A percentile compares a stretch with the other conserved stretches of the same genome.
Conservation (phyloP, 441 rosid genomes). For the Syzygium malaccense region DNA sequence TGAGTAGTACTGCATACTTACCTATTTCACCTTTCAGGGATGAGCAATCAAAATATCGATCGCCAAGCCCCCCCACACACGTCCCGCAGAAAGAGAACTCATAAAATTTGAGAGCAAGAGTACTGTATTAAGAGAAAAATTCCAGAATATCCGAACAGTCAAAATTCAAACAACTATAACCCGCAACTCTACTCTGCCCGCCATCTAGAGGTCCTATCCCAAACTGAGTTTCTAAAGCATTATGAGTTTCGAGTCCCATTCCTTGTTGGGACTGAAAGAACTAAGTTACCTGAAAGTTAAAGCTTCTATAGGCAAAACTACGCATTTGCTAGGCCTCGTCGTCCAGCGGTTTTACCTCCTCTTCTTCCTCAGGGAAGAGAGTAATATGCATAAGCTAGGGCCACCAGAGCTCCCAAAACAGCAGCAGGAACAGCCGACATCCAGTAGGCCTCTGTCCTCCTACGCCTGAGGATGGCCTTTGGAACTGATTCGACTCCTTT, state of each 20-base stretch:
- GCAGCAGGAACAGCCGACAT: slow-evolving; percentile 54
- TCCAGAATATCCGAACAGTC: slow-evolving; percentile 1
- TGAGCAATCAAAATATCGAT: background rate
- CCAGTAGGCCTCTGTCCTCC: slow-evolving; percentile 64
- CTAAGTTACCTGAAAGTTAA: slow-evolving; percentile 13
- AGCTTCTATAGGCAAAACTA: background rate
- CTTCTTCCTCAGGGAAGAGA: slow-evolving; percentile 19
- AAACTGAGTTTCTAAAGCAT: slow-evolving; percentile 12
- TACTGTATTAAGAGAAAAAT: background rate
- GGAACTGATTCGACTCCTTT: slow-evolving; percentile 53
- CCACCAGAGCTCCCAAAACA: slow-evolving; percentile 22
- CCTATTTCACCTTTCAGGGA: background rate
- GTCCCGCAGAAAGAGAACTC: background rate
- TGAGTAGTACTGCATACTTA: background rate
- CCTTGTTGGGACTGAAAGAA: slow-evolving; percentile 31
- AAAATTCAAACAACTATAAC: slow-evolving; percentile 20
- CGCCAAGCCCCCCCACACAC: background rate
- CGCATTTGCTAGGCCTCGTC: background rate
- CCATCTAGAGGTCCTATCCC: slow-evolving; percentile 4
- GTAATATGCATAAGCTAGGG: slow-evolving; percentile 32
- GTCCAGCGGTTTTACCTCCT: background rate
- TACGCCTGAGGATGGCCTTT: slow-evolving; percentile 63
- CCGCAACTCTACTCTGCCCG: background rate
- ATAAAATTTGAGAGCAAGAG: background rate
- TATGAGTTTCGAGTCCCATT: slow-evolving; percentile 36